Conservation (phyloP, 179 eudicot species). For the Beta macrorhiza region DNA sequence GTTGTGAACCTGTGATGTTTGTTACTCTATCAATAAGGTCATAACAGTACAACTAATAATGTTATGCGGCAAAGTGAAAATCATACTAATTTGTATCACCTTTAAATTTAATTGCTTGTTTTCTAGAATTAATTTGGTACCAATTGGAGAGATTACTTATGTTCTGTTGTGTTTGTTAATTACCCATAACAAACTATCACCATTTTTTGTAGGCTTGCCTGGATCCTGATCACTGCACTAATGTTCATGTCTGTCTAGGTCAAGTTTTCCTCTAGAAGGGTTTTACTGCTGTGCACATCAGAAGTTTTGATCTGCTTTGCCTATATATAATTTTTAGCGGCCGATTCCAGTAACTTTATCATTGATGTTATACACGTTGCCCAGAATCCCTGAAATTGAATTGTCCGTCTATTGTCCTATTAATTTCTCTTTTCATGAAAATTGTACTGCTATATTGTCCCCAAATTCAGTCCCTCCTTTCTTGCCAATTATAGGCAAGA, state of each 20-base stretch:
- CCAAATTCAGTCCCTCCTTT: too few relatives aligned
- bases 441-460: too few relatives aligned
- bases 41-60: too few relatives aligned
- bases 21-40: too few relatives aligned
- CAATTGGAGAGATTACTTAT: background rate
- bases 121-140: background rate
- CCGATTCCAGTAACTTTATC: background rate
- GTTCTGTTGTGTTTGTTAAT: background rate
- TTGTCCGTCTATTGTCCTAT: background rate
- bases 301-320: background rate
- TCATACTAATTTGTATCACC: too few relatives aligned
- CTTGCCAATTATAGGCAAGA: too few relatives aligned
- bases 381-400: background rate
- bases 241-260: background rate
- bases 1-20: too few relatives aligned
- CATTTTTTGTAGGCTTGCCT: background rate
- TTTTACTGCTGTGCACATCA: background rate
- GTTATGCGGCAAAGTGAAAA: too few relatives aligned
- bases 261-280: background rate
- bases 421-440: too few relatives aligned
- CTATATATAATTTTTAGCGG: background rate
- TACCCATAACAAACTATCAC: background rate
- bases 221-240: background rate
- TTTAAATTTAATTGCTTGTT: too few relatives aligned
- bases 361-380: background rate